Evolutionary conservation across 2,329 filamentous ascomycete species (phyloP).

Genomic region (Rhynchosporium secalis): DNA sequence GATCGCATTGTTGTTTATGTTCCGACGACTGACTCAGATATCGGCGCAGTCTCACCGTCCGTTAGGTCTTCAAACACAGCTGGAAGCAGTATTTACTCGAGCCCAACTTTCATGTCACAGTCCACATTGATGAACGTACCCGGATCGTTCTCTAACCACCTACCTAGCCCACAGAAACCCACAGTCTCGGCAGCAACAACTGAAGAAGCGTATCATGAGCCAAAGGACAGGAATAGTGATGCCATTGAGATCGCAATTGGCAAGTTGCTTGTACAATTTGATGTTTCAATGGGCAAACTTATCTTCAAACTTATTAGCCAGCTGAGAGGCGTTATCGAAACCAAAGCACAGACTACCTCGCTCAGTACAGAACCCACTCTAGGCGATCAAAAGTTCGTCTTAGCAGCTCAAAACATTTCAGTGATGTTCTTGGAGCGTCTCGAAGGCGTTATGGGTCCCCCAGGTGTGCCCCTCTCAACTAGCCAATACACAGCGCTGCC

Average conservation of each 20-base stretch:
- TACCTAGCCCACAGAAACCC: slow-evolving; percentile 25
- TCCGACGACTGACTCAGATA: slow-evolving; percentile 22
- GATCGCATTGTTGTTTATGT: slow-evolving; percentile 42
- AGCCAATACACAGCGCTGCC: slow-evolving; percentile 12
- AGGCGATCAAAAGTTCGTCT: slow-evolving; percentile 24
- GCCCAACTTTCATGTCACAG: slow-evolving; percentile 28
- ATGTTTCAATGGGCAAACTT: slow-evolving; percentile 39
- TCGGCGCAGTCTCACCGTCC: slow-evolving; percentile 10
- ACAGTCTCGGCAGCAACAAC: not conserved
- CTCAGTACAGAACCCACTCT: slow-evolving; percentile 16
- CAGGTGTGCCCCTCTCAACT: slow-evolving; percentile 8
- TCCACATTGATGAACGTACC: slow-evolving; percentile 54
- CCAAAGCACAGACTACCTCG: slow-evolving; percentile 13
- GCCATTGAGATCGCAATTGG: slow-evolving; percentile 37
- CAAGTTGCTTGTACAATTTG: slow-evolving; percentile 36
- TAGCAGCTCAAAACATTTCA: slow-evolving; percentile 35
- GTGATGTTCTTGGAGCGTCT: slow-evolving; percentile 39
- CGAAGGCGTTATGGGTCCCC: slow-evolving; percentile 32
- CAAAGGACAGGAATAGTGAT: slow-evolving; percentile 13
- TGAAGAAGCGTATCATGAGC: slow-evolving; percentile 15
- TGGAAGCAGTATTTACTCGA: slow-evolving; percentile 28
- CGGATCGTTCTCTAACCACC: slow-evolving; percentile 59
- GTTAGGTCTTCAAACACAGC: slow-evolving; percentile 15
- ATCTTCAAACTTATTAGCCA: slow-evolving; percentile 36
- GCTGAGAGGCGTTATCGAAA: slow-evolving; percentile 32